Percentiles rank a stretch among this genome's conserved stretches.
Conservation (phyloP, 2,329 filamentous ascomycete species). For the Nigrospora osmanthi region DNA sequence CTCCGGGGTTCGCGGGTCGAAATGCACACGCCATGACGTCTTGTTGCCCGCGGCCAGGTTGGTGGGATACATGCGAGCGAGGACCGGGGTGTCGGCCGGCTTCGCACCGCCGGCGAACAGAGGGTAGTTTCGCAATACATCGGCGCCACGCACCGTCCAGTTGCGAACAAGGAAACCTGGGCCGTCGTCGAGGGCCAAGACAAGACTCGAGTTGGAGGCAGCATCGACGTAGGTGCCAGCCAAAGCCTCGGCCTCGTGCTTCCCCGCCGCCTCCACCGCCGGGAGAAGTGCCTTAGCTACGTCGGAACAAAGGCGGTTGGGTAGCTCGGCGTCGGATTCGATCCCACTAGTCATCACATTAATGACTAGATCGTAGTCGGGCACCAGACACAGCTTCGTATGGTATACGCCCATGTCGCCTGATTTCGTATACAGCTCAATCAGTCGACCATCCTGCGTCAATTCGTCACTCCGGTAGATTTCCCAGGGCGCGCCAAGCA, state of each 20-base stretch:
- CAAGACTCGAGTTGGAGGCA: conserved; percentile 5
- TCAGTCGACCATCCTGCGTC: conserved; percentile 10
- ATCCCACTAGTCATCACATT: conserved; percentile 15
- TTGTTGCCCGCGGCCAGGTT: not conserved
- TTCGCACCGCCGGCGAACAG: not conserved
- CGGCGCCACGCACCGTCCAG: conserved; percentile 31
- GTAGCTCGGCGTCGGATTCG: conserved; percentile 20
- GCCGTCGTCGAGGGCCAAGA: conserved; percentile 26
- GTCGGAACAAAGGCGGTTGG: conserved; percentile 13
- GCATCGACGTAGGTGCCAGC: conserved; percentile 12
- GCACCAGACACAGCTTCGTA: conserved; percentile 16
- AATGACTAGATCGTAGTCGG: conserved; percentile 21
- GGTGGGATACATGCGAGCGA: no score
- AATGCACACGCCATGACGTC: not conserved
- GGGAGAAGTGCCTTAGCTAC: conserved; percentile 9
- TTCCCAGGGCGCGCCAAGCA: conserved; percentile 36
- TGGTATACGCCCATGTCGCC: conserved; percentile 19
- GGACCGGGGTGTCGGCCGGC: not conserved
- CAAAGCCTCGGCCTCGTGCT: conserved; percentile 11
- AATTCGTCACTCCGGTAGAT: conserved; percentile 24
- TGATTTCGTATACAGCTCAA: conserved; percentile 20
- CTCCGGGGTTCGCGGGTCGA: not conserved
- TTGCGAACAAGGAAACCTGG: conserved; percentile 28
- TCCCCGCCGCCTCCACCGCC: conserved; percentile 15
- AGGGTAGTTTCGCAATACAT: conserved; percentile 15